Base-by-base conservation (phyloP, 768 basidiomycete species). In the Chalciporus pseudorubinellus region DNA sequence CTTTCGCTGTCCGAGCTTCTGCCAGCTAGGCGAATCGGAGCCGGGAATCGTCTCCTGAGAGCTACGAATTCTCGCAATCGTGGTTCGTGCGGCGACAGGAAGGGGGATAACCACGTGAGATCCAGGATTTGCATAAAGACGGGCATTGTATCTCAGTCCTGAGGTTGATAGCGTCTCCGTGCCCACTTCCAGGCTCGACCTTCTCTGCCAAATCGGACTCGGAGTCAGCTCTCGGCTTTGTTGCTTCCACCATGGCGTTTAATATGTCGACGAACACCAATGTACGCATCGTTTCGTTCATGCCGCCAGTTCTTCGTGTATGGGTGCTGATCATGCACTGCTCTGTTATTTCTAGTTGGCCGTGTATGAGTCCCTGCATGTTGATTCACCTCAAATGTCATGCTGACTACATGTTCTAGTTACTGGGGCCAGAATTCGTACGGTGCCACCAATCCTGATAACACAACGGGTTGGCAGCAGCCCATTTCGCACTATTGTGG, bases 361-460 rank as follows among this genome's bases (percentile, higher is more conserved):
- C 33, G 64, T 66, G 64, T 66, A 58, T 18, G 60, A 38, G 5
- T 39, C 11, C n/a, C 19, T 14, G 4, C 16, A 33, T 16, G 21
- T 24, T 34, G 6, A 12, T 10, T 34, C 12, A 7, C 10, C 29
- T 31, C 12, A 36, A 34, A 29, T 6, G 24, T 49, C 38, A 2
- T 19, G 6, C 8, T 57, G 39, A 56, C 4, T 9, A 12, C 21
- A 4, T 0, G 16, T 40, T 45, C 4, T 31, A 67, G 67, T 26
- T 70, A 72, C 40, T 70, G 70, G 71, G 69, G 69, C 12, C 72
- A 72, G 51, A 71, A 73, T 44, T 72, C 71, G 38, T 60, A 59
- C 28, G 71, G 72, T 12, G 67, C 70, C 2, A 28, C 54, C 5
- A 58, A 66, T 53, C 44, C 62, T 1, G 12, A 44, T 43, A 46